phyloP scores from a whole-genome alignment of 371 early-diverging fungal genomes.

The Mucor plumbeus region DNA sequence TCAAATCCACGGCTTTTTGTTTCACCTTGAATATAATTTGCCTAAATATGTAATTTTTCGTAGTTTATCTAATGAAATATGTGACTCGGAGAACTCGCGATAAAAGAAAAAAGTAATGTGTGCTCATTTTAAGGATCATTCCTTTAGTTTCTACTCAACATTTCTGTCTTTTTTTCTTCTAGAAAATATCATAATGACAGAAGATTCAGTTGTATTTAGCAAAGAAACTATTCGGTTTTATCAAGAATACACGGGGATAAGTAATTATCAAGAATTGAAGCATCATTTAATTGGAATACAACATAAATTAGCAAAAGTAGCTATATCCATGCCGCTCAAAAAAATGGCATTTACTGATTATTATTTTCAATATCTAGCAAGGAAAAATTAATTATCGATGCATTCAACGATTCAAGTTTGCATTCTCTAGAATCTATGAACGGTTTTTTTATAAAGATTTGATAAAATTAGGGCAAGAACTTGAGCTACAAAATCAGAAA shows the following conservation, averaged over 20 bases:
- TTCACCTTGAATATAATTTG: neutral
- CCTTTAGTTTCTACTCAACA: neutral
- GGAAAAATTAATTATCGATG: constrained; percentile 40
- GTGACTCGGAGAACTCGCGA: neutral
- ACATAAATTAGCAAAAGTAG: constrained; percentile 30
- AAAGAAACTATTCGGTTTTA: constrained; percentile 27
- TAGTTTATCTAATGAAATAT: neutral
- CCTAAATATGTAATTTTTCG: neutral
- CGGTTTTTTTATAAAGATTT: constrained; percentile 45
- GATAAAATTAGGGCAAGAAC: constrained; percentile 28
- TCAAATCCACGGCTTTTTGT: neutral
- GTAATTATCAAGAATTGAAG: constrained; percentile 18
- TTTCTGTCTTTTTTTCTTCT: neutral
- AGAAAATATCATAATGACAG: neutral
- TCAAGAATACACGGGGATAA: constrained; percentile 35
- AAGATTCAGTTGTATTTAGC: neutral
- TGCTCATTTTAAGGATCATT: neutral
- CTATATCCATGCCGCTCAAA: neutral
- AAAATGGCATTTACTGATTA: neutral
- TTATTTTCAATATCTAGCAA: constrained; percentile 10
- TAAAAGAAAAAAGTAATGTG: neutral
- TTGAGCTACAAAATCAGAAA: neutral
- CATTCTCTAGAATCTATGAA: constrained; percentile 35
- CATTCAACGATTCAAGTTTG: constrained; percentile 44
- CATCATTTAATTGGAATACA: constrained; percentile 28